Base-by-base conservation (phyloP, 805 yeast genomes). In the Zygosaccharomyces kombuchaensis region DNA sequence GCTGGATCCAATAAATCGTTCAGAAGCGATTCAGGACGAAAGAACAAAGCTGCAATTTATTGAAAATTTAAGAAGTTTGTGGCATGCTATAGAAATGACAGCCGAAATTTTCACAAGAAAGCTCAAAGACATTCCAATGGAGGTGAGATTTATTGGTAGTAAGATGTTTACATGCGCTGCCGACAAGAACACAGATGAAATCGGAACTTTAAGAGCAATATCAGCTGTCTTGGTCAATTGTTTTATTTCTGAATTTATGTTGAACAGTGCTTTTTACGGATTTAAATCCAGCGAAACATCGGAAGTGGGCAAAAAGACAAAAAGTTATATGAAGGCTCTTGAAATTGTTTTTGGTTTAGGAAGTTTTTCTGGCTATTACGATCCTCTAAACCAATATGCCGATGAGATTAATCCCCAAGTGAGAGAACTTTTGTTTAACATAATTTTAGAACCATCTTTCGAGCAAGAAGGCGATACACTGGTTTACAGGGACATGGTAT, bases 1-100 rank as follows among this genome's bases (percentile, higher is more conserved):
- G 66, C 40, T 58, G 32, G 62, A 72, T 46, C 57, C 69, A 2
- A 63, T 71, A 16, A 59, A 74, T 3, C 60, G 80, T 4, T 81
- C 85, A 0, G 83, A 78, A 44, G 96, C 98, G 1, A 87, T 91
- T 50, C 84, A 83, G 52, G 90, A 87, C 53, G 76, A 81, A 1
- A 81, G 76, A n/a, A 88, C 91, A 0, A 76, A 93, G 27, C 65
- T 68, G 0, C 72, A 74, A 35, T 93, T 87, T 62, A 82, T 93
- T 27, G 65, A 72, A 29, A 90, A 93, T 55, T 69, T 93, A 57
- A 86, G 86, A 64, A 69, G 70, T 17, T 66, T 93, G 43, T 77
- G 98, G 62, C 95, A 86, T 51, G 72, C 75, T 36, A 71, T 87
- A 0, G 77, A 84, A 21, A 78, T 79, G 45, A 67, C 86, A 8